phyloP scores from a whole-genome alignment of 2,329 filamentous ascomycete genomes.

The Pseudocercospora musae region DNA sequence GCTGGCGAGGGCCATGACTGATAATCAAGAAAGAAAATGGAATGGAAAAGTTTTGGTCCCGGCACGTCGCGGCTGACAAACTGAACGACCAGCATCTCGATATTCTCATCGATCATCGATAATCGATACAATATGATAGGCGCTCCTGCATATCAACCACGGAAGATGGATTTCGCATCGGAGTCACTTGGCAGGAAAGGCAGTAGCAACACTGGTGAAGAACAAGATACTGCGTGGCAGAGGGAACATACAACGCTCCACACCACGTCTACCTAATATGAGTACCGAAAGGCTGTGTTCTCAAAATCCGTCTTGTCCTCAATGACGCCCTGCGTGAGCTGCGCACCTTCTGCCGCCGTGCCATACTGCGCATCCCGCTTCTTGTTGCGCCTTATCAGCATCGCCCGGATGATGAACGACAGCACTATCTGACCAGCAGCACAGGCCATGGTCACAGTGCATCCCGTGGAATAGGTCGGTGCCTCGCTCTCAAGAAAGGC shows the following conservation, averaged over 20 bases:
- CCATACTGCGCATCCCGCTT: slow-evolving; percentile 36
- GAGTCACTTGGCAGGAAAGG: background rate
- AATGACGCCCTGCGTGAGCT: slow-evolving; percentile 22
- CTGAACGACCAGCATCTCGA: background rate
- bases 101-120: no score
- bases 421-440: slow-evolving; percentile 43
- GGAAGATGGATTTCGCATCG: background rate
- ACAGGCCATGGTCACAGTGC: slow-evolving; percentile 50
- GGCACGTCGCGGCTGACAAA: background rate
- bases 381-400: slow-evolving; percentile 41
- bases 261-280: slow-evolving; percentile 16
- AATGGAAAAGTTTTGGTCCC: background rate
- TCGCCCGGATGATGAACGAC: slow-evolving; percentile 35
- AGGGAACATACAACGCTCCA: background rate
- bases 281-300: slow-evolving; percentile 30
- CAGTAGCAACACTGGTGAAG: background rate
- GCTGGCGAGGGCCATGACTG: slow-evolving; percentile 11
- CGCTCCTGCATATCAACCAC: background rate
- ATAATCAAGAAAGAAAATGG: background rate
- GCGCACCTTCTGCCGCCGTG: slow-evolving; percentile 17
- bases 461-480: slow-evolving; percentile 52
- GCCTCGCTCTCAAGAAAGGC: slow-evolving; percentile 47
- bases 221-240: background rate
- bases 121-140: no score
- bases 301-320: slow-evolving; percentile 43